Percentiles rank a stretch among this genome's conserved stretches.
These are phyloP conservation scores for Hanseniaspora jakobsenii DNA, from an alignment of 805 yeast species.

Conservation along the genomic window DNA sequence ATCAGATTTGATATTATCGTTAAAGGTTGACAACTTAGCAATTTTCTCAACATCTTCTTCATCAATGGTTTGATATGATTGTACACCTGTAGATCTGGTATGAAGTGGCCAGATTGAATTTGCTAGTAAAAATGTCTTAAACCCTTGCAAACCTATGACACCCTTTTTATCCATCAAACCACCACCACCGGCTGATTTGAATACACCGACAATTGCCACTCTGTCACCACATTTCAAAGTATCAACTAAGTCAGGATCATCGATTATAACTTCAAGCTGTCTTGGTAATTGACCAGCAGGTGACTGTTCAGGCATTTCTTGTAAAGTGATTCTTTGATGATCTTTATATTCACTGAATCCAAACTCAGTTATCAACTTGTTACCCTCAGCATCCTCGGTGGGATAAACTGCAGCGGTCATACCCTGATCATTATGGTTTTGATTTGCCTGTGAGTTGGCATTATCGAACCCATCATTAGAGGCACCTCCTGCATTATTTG, in stretches of 20 bases:
- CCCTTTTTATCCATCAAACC: conserved; percentile 42
- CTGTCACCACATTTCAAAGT: conserved; percentile 91
- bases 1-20: conserved; percentile 49
- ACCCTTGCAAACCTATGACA: conserved; percentile 38
- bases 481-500: no score
- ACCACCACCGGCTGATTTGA: conserved; percentile 66
- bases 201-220: conserved; percentile 76
- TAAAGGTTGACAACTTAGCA: conserved; percentile 59
- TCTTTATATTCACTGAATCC: conserved; percentile 83
- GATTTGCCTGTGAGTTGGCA: conserved; percentile 22
- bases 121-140: conserved; percentile 73
- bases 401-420: conserved; percentile 75
- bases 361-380: conserved; percentile 77
- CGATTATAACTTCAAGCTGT: conserved; percentile 81
- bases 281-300: conserved; percentile 97
- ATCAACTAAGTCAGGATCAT: conserved; percentile 85
- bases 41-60: conserved; percentile 79
- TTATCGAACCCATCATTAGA: conserved; percentile 1
- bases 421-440: not conserved
- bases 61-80: conserved; percentile 54
- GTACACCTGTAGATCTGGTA: conserved; percentile 76
- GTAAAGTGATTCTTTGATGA: conserved; percentile 85
- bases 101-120: conserved; percentile 83
- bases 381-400: conserved; percentile 83
- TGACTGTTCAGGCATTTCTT: conserved; percentile 95